Conservation (phyloP, 371 early-diverging fungal genomes). For the Mycotypha africana region DNA sequence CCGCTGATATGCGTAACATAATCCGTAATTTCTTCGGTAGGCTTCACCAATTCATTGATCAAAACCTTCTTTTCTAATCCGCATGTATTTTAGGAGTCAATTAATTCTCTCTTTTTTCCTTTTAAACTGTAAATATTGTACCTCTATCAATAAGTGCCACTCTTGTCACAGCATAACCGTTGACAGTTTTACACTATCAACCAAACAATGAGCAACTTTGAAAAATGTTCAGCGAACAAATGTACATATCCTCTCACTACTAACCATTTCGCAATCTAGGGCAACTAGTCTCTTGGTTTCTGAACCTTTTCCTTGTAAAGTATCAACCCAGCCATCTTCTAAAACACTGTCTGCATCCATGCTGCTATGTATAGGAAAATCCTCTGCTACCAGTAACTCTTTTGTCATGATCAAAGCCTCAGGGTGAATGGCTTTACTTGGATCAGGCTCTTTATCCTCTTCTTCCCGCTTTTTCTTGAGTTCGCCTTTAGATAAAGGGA, state of each 20-base stretch:
- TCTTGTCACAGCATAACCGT: slow-evolving; percentile 62
- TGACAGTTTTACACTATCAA: slow-evolving; percentile 54
- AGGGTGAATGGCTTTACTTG: slow-evolving; percentile 8
- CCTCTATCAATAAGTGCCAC: slow-evolving; percentile 54
- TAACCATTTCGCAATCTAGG: slow-evolving; percentile 78
- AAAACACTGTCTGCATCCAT: slow-evolving; percentile 20
- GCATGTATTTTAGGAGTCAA: too few relatives aligned
- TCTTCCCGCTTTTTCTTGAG: slow-evolving; percentile 19
- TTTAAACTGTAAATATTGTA: neutral
- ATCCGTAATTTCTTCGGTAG: slow-evolving; percentile 58
- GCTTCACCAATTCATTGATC: slow-evolving; percentile 63
- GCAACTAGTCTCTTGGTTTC: slow-evolving; percentile 45
- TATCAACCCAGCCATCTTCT: slow-evolving; percentile 43
- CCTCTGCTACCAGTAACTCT: slow-evolving; percentile 31
- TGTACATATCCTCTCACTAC: neutral
- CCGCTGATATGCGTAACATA: slow-evolving; percentile 66
- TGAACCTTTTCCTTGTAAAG: slow-evolving; percentile 17
- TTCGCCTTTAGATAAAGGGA: slow-evolving; percentile 20
- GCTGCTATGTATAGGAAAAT: slow-evolving; percentile 41
- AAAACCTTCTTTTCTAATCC: slow-evolving; percentile 34
- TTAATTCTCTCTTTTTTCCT: neutral
- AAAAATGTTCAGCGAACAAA: too few relatives aligned
- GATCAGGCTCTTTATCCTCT: slow-evolving; percentile 11
- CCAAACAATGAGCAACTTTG: too few relatives aligned
- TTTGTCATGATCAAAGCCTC: slow-evolving; percentile 25